A percentile compares a stretch with the other conserved stretches of the same genome.
Evolutionary conservation across 2,329 filamentous ascomycete genomes (phyloP).

Genomic region (Phialocephala subalpina): DNA sequence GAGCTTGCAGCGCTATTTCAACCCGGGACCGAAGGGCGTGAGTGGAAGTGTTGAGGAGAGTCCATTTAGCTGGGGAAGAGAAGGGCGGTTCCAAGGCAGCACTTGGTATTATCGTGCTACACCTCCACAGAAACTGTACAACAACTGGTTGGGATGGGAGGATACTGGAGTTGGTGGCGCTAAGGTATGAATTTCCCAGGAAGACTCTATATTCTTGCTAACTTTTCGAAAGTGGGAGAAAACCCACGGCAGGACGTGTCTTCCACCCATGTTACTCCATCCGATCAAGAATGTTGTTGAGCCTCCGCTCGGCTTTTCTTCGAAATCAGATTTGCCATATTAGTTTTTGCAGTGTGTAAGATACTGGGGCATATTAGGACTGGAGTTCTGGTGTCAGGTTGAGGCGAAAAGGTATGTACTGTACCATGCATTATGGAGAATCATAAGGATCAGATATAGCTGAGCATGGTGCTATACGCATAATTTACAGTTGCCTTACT

Average conservation of each 20-base stretch:
- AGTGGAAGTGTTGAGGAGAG: slow-evolving; percentile 58
- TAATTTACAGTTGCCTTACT: background rate
- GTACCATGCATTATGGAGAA: background rate
- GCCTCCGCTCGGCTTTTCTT: slow-evolving; percentile 51
- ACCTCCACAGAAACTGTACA: slow-evolving; percentile 65
- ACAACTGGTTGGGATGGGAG: slow-evolving; percentile 69
- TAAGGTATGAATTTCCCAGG: slow-evolving; percentile 35
- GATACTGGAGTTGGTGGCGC: slow-evolving; percentile 62
- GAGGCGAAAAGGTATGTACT: slow-evolving; percentile 4
- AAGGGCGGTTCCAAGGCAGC: slow-evolving; percentile 63
- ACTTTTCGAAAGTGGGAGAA: slow-evolving; percentile 57
- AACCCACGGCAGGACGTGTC: slow-evolving; percentile 61
- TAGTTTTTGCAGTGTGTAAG: background rate
- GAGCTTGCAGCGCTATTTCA: slow-evolving; percentile 65
- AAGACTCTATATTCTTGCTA: slow-evolving; percentile 2
- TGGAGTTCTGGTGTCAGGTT: background rate
- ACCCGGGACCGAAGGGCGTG: slow-evolving; percentile 62
- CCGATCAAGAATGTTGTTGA: slow-evolving; percentile 65
- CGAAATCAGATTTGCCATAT: slow-evolving; percentile 17
- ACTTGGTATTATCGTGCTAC: slow-evolving; percentile 69
- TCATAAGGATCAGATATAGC: background rate
- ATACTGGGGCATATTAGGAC: background rate
- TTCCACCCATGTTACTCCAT: slow-evolving; percentile 66
- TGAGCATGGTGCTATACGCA: background rate
- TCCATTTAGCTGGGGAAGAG: slow-evolving; percentile 66